Percentiles rank a stretch among this genome's conserved stretches.
Conservation (phyloP, 805 yeast genomes). For the Vanderwaltozyma polyspora region DNA sequence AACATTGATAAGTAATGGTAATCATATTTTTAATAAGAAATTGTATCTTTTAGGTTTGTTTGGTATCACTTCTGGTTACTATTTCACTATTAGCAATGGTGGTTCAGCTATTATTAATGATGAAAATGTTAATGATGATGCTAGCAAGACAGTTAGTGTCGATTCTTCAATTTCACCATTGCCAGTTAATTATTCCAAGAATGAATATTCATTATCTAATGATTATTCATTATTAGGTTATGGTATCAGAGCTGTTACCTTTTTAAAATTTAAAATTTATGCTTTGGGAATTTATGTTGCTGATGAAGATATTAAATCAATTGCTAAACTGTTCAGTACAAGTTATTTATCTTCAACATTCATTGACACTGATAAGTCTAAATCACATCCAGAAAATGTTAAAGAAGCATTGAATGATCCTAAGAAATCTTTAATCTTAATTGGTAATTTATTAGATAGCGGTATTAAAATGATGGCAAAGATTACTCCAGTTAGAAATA, state of each 20-base stretch:
- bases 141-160: constrained; percentile 9
- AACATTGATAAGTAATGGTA: background rate
- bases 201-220: constrained; percentile 19
- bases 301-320: constrained; percentile 37
- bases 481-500: constrained; percentile 78
- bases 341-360: constrained; percentile 30
- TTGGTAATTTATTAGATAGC: constrained; percentile 46
- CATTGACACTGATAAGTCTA: constrained; percentile 25
- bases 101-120: too few relatives aligned
- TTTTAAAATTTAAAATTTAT: constrained; percentile 72
- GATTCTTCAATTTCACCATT: constrained; percentile 43
- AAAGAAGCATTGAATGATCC: constrained; percentile 39
- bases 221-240: constrained; percentile 55
- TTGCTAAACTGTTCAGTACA: constrained; percentile 34
- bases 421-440: constrained; percentile 38
- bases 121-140: background rate
- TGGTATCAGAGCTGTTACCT: constrained; percentile 78
- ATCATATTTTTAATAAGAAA: background rate
- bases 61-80: background rate
- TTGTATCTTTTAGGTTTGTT: background rate
- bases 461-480: constrained; percentile 58
- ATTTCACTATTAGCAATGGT: too few relatives aligned
- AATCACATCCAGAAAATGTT: constrained; percentile 33
- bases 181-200: constrained; percentile 25
- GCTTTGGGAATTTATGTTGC: constrained; percentile 73